Conservation (phyloP, 176 grass and related monocot species). For the Oryza rufipogon region DNA sequence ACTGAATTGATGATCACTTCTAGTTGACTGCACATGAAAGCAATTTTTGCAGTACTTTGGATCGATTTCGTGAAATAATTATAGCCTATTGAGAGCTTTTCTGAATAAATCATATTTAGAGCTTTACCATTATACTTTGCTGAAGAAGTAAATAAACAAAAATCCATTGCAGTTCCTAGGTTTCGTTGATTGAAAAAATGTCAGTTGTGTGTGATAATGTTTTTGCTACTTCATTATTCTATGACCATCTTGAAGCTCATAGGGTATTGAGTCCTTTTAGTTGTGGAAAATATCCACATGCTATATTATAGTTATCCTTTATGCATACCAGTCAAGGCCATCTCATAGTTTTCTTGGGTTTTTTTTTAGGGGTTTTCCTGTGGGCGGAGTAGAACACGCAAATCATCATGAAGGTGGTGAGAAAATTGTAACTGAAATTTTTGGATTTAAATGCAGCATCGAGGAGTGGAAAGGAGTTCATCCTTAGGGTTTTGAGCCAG, state of each 20-base stretch:
- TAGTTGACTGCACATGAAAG: not conserved
- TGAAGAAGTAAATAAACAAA: not conserved
- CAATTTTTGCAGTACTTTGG: not conserved
- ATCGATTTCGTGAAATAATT: not conserved
- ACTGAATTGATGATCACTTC: not conserved
- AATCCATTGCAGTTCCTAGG: not conserved
- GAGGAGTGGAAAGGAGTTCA: no score
- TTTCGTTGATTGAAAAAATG: not conserved
- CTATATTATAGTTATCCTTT: not conserved
- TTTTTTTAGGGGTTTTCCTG: no score
- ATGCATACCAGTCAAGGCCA: slow-evolving; percentile 1
- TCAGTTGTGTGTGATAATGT: not conserved
- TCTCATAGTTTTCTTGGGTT: no score
- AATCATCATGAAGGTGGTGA: no score
- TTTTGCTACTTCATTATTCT: not conserved
- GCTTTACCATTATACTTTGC: not conserved
- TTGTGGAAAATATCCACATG: not conserved
- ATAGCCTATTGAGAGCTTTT: not conserved
- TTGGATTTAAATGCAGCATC: no score
- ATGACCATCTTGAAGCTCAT: slow-evolving; percentile 11
- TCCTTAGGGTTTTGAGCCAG: no score
- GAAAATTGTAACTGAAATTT: no score
- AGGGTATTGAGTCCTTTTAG: not conserved
- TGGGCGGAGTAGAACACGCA: no score
- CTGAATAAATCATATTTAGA: not conserved